A percentile compares a stretch with the other conserved stretches of the same genome.
These are phyloP conservation scores for Chrysoporthe puriensis DNA, from an alignment of 2,329 filamentous ascomycete species.

Conservation along the genomic window DNA sequence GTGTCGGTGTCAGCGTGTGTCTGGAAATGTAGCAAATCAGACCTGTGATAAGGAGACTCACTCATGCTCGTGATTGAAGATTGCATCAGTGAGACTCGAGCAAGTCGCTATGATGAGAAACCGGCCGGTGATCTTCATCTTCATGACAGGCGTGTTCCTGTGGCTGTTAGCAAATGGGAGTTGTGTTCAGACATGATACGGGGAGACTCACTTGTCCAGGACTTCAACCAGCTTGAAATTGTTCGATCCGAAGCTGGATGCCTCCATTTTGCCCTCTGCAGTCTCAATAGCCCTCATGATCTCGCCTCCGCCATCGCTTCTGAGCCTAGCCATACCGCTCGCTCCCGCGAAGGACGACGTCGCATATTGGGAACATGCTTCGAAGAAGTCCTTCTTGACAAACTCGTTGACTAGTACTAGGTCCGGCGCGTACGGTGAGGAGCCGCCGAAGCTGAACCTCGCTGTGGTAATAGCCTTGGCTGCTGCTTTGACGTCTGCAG, in stretches of 20 bases:
- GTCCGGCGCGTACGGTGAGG: slow-evolving; percentile 64
- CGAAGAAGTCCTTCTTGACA: slow-evolving; percentile 56
- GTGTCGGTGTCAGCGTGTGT: background rate
- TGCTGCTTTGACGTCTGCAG: slow-evolving; percentile 56
- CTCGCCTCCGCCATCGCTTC: slow-evolving; percentile 31
- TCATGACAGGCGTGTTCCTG: slow-evolving; percentile 33
- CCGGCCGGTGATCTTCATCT: slow-evolving; percentile 34
- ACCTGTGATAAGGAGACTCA: slow-evolving; percentile 12
- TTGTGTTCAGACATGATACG: background rate
- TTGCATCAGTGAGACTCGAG: slow-evolving; percentile 36
- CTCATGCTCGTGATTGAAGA: slow-evolving; percentile 35
- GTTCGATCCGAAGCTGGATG: slow-evolving; percentile 33
- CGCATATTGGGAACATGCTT: slow-evolving; percentile 48
- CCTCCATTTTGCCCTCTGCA: slow-evolving; percentile 34
- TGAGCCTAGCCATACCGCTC: slow-evolving; percentile 23
- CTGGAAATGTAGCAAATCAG: background rate
- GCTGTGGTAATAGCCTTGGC: slow-evolving; percentile 57
- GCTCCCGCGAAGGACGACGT: slow-evolving; percentile 33
- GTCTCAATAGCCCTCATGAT: slow-evolving; percentile 32
- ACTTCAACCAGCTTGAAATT: slow-evolving; percentile 36
- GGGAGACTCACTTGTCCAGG: slow-evolving; percentile 32
- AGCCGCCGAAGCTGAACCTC: slow-evolving; percentile 58
- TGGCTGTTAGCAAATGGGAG: background rate
- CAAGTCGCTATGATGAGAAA: slow-evolving; percentile 35
- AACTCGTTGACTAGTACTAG: slow-evolving; percentile 68